These are phyloP conservation scores for Aspergillus melleus DNA, from an alignment of 2,329 filamentous ascomycete genomes.

Conservation along the genomic window DNA sequence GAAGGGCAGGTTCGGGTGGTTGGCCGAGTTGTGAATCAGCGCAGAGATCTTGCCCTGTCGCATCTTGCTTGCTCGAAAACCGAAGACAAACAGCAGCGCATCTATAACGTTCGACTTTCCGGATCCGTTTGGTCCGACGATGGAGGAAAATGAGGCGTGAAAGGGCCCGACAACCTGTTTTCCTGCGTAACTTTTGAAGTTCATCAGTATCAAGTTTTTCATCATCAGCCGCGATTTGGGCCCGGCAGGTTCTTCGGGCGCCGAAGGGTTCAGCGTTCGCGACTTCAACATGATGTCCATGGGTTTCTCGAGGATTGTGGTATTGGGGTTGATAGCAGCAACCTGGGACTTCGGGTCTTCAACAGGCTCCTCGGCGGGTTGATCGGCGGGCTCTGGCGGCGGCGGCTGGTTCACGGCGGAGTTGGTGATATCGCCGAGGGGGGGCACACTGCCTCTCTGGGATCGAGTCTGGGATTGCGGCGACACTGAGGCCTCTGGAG, in stretches of 20 bases:
- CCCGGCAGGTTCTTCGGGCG: conserved; percentile 69
- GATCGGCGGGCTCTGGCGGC: conserved; percentile 37
- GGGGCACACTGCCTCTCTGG: conserved; percentile 51
- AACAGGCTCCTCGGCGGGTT: conserved; percentile 23
- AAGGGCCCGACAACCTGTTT: conserved; percentile 95
- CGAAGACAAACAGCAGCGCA: conserved; percentile 96
- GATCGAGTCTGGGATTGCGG: conserved; percentile 44
- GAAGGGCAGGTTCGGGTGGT: conserved; percentile 78
- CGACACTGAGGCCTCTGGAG: conserved; percentile 56
- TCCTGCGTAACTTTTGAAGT: conserved; percentile 99
- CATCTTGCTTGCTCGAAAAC: conserved; percentile 99
- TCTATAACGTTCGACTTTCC: conserved; percentile 99
- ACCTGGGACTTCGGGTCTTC: conserved; percentile 51
- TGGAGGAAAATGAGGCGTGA: conserved; percentile 94
- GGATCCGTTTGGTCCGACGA: conserved; percentile 96
- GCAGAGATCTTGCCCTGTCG: conserved; percentile 97
- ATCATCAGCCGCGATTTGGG: conserved; percentile 90
- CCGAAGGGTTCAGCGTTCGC: conserved; percentile 64
- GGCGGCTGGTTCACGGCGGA: conserved; percentile 64
- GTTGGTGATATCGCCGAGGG: conserved; percentile 73
- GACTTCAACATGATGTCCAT: conserved; percentile 94
- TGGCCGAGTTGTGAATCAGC: conserved; percentile 93
- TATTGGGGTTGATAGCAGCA: conserved; percentile 69
- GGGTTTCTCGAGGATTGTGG: conserved; percentile 78
- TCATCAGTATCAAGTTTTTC: conserved; percentile 85